Conservation (phyloP, 352 stramenopile species). For the Pythium coloratum region DNA sequence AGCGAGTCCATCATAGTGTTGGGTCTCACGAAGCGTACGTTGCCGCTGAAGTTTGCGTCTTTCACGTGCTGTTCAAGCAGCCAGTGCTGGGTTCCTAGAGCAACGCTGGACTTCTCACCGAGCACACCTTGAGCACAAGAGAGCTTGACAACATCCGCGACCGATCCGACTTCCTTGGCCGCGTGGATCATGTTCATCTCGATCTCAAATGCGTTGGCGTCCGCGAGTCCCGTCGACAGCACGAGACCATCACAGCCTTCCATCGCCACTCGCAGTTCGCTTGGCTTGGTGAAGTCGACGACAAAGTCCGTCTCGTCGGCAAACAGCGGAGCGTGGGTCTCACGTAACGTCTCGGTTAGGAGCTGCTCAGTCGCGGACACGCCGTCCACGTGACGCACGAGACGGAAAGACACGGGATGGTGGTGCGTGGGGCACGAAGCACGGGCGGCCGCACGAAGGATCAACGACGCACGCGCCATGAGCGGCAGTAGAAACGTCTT, state of each 20-base stretch:
- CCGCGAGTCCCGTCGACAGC: conserved; percentile 29
- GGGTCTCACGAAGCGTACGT: conserved; percentile 40
- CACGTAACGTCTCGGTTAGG: conserved; percentile 24
- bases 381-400: conserved; percentile 16
- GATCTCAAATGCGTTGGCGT: conserved; percentile 24
- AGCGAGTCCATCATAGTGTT: conserved; percentile 65
- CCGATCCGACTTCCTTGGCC: conserved; percentile 11
- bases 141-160: conserved; percentile 46
- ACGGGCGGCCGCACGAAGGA: conserved; percentile 13
- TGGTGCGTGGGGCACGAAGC: not conserved
- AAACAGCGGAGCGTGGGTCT: conserved; percentile 31
- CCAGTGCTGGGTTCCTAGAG: conserved; percentile 43
- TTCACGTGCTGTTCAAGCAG: conserved; percentile 47
- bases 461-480: conserved; percentile 16
- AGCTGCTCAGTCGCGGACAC: conserved; percentile 8
- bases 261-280: conserved; percentile 44
- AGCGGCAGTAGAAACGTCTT: conserved; percentile 25
- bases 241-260: conserved; percentile 46
- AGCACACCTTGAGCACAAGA: conserved; percentile 55
- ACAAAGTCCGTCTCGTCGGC: conserved; percentile 30
- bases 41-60: conserved; percentile 15
- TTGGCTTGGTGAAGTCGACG: conserved; percentile 43
- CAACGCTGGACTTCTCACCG: conserved; percentile 29
- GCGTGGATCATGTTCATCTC: conserved; percentile 30
- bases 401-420: conserved; percentile 22